Base-by-base conservation (phyloP, 768 basidiomycete genomes). In the Xerocomus brunneocitrinus region DNA sequence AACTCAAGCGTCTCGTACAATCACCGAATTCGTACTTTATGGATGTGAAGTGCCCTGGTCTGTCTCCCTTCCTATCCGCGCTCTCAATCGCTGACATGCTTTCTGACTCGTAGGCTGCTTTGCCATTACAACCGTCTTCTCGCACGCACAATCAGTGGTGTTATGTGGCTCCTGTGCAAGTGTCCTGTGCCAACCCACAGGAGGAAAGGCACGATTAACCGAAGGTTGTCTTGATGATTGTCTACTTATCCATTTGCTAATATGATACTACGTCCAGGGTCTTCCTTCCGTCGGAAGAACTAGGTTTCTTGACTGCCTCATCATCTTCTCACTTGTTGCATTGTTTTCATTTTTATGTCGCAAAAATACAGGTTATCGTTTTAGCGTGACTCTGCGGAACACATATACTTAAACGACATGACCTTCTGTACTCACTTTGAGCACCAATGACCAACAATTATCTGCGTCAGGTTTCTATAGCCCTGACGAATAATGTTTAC, bases 21-120 rank as follows among this genome's bases (percentile, higher is more conserved):
- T 87, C 87, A 49, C 97, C 97, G 60, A 93, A 98, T 77, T 98
- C 95, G 34, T 98, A 91, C 78, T 98, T 98, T 78, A 98, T 99
- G 97, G 97, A 99, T 67, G 95, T 98, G 66, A 99, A 98, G 76
- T 98, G 95, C 77, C 87, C 95, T 64, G 94, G 91, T 92, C 57
- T 55, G 85, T 76, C 27, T 28, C n/a, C 16, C 34, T 8, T 35
- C 34, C 28, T 8, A 8, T 10, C 31, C 27, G 25, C n/a, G n/a
- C 35, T 45, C 16, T 13, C 16, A 24, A 35, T 34, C 25, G 3
- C 13, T 12, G 19, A 60, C 39, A 34, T 38, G 6, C 1, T 22
- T 19, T 14, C 35, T 31, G 5, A 35, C 14, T n/a, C 49, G n/a
- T 61, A 91, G 92, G 92, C 59, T 95, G 93, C 81, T 93, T 93